Evolutionary conservation across 164 flowering plant species (phyloP).

Genomic region (Umbellularia californica): DNA sequence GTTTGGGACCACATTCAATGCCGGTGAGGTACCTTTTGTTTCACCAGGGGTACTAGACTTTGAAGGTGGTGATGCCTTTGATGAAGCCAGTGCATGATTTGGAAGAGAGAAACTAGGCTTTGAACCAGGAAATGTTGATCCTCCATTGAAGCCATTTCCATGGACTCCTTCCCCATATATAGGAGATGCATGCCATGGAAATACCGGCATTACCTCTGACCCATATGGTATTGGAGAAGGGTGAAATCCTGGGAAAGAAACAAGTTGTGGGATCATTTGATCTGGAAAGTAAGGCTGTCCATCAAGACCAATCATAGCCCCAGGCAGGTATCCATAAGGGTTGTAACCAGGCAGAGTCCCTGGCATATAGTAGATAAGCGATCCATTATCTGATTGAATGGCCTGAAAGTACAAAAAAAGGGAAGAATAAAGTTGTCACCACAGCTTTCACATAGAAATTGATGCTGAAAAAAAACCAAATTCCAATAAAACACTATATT

Average conservation of each 20-base stretch:
- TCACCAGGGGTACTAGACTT: conserved; percentile 23
- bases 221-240: conserved; percentile 35
- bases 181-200: conserved; percentile 38
- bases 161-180: conserved; percentile 30
- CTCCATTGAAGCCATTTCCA: conserved; percentile 26
- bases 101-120: conserved; percentile 27
- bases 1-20: conserved; percentile 25
- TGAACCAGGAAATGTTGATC: conserved; percentile 20
- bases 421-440: not conserved
- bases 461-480: not conserved
- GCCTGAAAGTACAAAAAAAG: conserved; percentile 21
- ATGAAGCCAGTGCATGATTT: conserved; percentile 18
- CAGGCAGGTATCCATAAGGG: conserved; percentile 32
- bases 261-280: conserved; percentile 27
- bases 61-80: conserved; percentile 18
- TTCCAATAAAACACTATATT: not conserved
- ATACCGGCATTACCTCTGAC: conserved; percentile 33
- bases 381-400: conserved; percentile 49
- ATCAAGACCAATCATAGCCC: conserved; percentile 37
- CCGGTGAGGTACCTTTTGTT: conserved; percentile 21
- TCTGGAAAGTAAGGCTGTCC: conserved; percentile 34
- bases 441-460: not conserved
- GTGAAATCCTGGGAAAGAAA: conserved; percentile 34
- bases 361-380: conserved; percentile 37
- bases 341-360: conserved; percentile 40